Evolutionary conservation across 2,329 filamentous ascomycete species (phyloP).

Genomic region (Neofusicoccum kwambonambiense): DNA sequence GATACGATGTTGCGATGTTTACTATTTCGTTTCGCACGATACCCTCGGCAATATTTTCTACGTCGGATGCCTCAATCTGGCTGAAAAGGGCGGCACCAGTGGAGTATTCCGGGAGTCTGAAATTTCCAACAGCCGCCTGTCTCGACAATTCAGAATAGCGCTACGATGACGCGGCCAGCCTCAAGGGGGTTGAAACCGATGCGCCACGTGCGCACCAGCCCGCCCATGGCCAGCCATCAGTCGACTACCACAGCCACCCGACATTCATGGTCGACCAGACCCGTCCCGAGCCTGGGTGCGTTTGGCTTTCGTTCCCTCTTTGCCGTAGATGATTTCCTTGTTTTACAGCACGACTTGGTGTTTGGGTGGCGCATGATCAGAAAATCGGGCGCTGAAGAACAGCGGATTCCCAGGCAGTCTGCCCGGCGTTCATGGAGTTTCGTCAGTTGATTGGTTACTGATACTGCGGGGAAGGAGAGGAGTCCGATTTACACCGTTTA

Average conservation of each 20-base stretch:
- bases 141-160: not conserved
- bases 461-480: not conserved
- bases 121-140: not conserved
- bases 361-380: slow-evolving; percentile 6
- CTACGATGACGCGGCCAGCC: slow-evolving; percentile 7
- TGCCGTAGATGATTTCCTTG: not conserved
- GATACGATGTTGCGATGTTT: not conserved
- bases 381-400: not conserved
- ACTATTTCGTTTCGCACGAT: not conserved
- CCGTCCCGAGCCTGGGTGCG: not conserved
- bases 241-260: not conserved
- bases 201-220: not conserved
- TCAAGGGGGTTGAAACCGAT: not conserved
- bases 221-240: not conserved
- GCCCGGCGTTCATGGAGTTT: slow-evolving; percentile 10
- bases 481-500: not conserved
- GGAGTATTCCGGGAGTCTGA: not conserved
- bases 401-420: slow-evolving; percentile 4
- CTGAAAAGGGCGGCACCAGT: not conserved
- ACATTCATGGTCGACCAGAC: not conserved
- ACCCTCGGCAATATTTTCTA: slow-evolving; percentile 1
- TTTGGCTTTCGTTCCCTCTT: not conserved
- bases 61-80: not conserved
- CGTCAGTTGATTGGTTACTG: not conserved
- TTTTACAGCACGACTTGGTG: slow-evolving; percentile 4